Conservation (phyloP, 1,139 yeast genomes). For the Wickerhamomyces sp. region DNA sequence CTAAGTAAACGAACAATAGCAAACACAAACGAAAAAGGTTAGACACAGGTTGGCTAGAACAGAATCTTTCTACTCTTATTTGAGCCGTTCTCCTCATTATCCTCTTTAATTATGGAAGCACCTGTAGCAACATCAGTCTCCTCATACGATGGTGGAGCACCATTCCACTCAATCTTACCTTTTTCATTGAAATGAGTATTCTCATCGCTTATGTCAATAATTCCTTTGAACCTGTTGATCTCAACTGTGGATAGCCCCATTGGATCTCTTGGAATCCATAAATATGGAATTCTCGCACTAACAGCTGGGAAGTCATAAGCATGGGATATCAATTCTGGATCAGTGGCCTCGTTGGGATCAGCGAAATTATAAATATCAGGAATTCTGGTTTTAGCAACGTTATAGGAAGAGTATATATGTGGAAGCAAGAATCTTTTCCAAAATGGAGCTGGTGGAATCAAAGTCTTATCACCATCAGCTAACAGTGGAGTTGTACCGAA, state of each 20-base stretch:
- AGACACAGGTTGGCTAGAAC: too few relatives aligned
- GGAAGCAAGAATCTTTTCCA: conserved; percentile 57
- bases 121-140: conserved; percentile 8
- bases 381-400: conserved; percentile 46
- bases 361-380: conserved; percentile 47
- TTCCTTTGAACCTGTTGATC: conserved; percentile 42
- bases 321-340: conserved; percentile 32
- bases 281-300: conserved; percentile 55
- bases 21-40: too few relatives aligned
- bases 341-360: conserved; percentile 30
- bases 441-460: conserved; percentile 30
- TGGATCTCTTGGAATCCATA: conserved; percentile 89
- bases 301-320: conserved; percentile 79
- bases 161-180: conserved; percentile 49
- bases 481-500: conserved; percentile 32
- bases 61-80: too few relatives aligned
- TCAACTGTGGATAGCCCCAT: conserved; percentile 69
- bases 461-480: conserved; percentile 42
- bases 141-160: conserved; percentile 54
- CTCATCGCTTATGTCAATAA: conserved; percentile 56
- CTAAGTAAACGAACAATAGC: too few relatives aligned
- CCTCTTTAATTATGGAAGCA: not conserved
- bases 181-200: conserved; percentile 60
- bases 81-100: too few relatives aligned
- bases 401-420: conserved; percentile 54